Percentiles rank a stretch among this genome's conserved stretches.
Conservation (phyloP, 768 basidiomycete genomes). For the Podaxis sp. region DNA sequence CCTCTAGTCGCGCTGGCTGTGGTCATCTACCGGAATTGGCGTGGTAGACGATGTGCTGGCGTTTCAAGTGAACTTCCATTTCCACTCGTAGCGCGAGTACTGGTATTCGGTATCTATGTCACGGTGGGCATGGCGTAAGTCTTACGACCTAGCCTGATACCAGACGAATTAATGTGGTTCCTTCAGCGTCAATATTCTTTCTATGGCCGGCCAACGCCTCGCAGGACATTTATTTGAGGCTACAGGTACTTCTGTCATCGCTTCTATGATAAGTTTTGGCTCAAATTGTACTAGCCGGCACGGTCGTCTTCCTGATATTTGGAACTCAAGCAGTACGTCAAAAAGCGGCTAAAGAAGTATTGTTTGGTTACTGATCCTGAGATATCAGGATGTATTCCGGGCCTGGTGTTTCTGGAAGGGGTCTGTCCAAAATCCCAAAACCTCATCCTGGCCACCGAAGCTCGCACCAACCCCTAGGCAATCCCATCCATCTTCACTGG, state of each 20-base stretch:
- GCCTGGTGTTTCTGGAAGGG: slow-evolving; percentile 34
- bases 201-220: slow-evolving; percentile 23
- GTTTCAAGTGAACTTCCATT: slow-evolving; percentile 24
- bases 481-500: background rate
- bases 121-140: slow-evolving; percentile 33
- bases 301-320: slow-evolving; percentile 36
- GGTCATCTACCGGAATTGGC: slow-evolving; percentile 31
- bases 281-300: slow-evolving; percentile 26
- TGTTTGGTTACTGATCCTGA: background rate
- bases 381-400: slow-evolving; percentile 29
- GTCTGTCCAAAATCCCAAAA: background rate
- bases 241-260: slow-evolving; percentile 24
- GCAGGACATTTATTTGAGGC: slow-evolving; percentile 34
- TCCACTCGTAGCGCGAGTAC: slow-evolving; percentile 30
- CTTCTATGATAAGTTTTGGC: background rate
- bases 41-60: slow-evolving; percentile 30
- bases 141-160: background rate
- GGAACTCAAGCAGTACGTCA: slow-evolving; percentile 33
- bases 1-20: slow-evolving; percentile 28
- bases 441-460: background rate
- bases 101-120: slow-evolving; percentile 34
- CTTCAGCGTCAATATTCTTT: slow-evolving; percentile 29
- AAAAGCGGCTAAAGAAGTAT: background rate
- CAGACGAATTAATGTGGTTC: background rate
- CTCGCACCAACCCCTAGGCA: background rate